Percentiles rank a stretch among this genome's conserved stretches.
Evolutionary conservation across 2,329 filamentous ascomycete species (phyloP).

Genomic region (Trichophyton benhamiae): DNA sequence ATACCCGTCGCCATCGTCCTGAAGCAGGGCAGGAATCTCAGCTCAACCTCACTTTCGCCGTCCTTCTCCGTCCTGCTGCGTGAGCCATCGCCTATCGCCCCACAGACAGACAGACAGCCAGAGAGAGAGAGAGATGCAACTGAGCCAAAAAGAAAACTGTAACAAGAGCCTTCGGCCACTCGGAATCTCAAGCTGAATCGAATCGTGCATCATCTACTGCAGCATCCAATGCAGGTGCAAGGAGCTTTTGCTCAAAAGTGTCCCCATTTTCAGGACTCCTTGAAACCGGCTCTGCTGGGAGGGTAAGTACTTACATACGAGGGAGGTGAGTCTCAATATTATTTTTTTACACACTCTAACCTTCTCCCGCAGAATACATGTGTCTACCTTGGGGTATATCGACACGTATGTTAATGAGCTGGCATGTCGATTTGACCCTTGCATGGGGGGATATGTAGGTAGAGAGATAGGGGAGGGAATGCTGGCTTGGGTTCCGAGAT

Average conservation of each 20-base stretch:
- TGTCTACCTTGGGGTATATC: not conserved
- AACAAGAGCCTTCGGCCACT: not conserved
- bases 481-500: not conserved
- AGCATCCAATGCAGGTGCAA: not conserved
- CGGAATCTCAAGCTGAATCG: not conserved
- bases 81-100: not conserved
- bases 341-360: no score
- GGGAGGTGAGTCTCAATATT: no score
- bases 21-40: no score
- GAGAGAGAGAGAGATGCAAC: not conserved
- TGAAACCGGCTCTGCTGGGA: not conserved
- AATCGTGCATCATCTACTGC: slow-evolving; percentile 1
- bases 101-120: not conserved
- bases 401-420: not conserved
- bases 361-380: not conserved
- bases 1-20: not conserved
- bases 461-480: no score
- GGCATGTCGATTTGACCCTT: not conserved
- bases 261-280: not conserved
- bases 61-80: not conserved
- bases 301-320: no score
- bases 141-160: not conserved
- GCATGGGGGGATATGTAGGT: not conserved
- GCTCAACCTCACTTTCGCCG: not conserved
- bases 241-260: not conserved